Evolutionary conservation across 2,329 filamentous ascomycete genomes (phyloP).

Genomic region (Colletotrichum graminicola): DNA sequence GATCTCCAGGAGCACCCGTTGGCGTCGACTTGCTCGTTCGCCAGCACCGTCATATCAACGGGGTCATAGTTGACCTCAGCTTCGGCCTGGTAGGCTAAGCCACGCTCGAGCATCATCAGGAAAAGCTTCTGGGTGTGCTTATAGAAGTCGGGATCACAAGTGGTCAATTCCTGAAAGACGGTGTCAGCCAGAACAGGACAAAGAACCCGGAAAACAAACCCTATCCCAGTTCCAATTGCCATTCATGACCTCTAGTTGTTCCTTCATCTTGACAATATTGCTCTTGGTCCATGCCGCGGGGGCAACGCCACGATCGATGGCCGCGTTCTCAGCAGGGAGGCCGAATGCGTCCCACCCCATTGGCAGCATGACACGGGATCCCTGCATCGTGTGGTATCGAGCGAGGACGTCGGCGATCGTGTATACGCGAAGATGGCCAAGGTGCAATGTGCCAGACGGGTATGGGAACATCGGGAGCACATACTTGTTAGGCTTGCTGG

Average conservation of each 20-base stretch:
- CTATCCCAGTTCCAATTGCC: constrained; percentile 85
- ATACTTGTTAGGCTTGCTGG: constrained; percentile 62
- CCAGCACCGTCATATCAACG: constrained; percentile 88
- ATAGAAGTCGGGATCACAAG: constrained; percentile 88
- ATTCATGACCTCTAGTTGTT: constrained; percentile 83
- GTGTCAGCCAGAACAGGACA: constrained; percentile 18
- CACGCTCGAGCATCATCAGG: constrained; percentile 78
- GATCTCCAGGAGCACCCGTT: constrained; percentile 90
- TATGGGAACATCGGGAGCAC: constrained; percentile 95
- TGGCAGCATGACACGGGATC: constrained; percentile 82
- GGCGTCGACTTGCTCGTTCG: constrained; percentile 93
- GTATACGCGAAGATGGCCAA: constrained; percentile 90
- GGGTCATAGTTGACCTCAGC: constrained; percentile 92
- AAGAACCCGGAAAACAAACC: constrained; percentile 63
- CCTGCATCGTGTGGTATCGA: constrained; percentile 80
- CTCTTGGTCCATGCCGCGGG: constrained; percentile 82
- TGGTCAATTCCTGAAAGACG: constrained; percentile 77
- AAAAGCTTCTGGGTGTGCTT: constrained; percentile 91
- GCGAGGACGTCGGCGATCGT: constrained; percentile 90
- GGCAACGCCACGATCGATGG: constrained; percentile 83
- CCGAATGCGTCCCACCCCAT: constrained; percentile 97
- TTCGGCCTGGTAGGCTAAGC: constrained; percentile 85
- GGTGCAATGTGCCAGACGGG: constrained; percentile 86
- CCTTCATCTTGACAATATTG: constrained; percentile 89
- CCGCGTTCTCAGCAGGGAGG: constrained; percentile 90